Base-by-base conservation (phyloP, 2,329 filamentous ascomycete species). In the Magnaporthiopsis rhizophila region DNA sequence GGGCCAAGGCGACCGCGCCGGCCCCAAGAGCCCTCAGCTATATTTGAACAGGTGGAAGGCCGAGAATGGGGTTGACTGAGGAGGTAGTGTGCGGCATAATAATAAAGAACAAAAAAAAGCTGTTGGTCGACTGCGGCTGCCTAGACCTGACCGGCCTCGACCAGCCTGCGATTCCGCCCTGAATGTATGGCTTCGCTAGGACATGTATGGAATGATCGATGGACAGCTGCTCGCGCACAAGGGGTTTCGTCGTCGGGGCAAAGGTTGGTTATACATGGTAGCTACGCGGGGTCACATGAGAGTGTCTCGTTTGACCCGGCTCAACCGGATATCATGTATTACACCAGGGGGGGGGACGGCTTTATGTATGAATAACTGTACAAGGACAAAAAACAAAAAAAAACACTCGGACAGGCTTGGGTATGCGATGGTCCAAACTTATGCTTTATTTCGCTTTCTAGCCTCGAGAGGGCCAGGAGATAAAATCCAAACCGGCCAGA, bases 1-100 rank as follows among this genome's bases (percentile, higher is more conserved):
- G 66, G 88, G 86, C 73, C 78, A 83, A 68, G 80, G 80, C 30
- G 78, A 81, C 45, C 71, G 71, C 28, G 63, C 69, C 68, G 87
- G 87, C 21, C 84, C 86, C 13, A 79, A 84, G 68, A 84, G 84
- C 71, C 84, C 87, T n/a, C 76, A 81, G 69, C 74, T 82, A 58
- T 90, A 89, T 72, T 77, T 90, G 60, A 78, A 83, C 67, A 80
- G 82, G 70, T 90, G 88, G 88, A 90, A 90, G 80, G 72, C 75
- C 12, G 85, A 86, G 76, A 90, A 90, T 71, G 87, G 86, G 1
- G 73, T 84, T 60, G 83, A 86, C 58, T 86, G 75, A 79, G 65
- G 8, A 60, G 34, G 59, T 11, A 1, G 9, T 8, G 45, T 24
- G n/a, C 24, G 13, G 45, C 24, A n/a, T 53, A 53, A n/a, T 53